phyloP scores from a whole-genome alignment of 371 early-diverging fungal species.

The Sanchytrium tribonematis region DNA sequence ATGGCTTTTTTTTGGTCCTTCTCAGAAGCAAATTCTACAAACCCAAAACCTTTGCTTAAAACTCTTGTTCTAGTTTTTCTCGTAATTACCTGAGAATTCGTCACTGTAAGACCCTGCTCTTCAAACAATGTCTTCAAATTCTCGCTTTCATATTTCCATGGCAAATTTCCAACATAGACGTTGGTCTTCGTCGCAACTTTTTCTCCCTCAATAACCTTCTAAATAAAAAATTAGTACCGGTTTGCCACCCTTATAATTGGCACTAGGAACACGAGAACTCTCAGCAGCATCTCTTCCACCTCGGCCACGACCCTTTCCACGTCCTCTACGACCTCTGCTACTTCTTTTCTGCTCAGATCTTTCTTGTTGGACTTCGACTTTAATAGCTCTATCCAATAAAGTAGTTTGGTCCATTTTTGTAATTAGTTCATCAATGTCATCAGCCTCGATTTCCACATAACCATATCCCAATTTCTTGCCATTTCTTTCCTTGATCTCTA shows the following conservation, averaged over 20 bases:
- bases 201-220: not conserved
- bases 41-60: not conserved
- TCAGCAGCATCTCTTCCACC: no score
- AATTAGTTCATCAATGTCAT: not conserved
- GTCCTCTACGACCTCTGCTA: not conserved
- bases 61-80: not conserved
- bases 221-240: not conserved
- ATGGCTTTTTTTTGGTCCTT: not conserved
- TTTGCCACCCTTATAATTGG: not conserved
- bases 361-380: not conserved
- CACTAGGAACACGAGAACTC: not conserved
- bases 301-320: not conserved
- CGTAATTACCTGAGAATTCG: not conserved
- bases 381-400: not conserved
- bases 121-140: not conserved
- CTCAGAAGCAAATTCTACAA: not conserved
- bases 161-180: not conserved
- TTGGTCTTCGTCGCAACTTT: not conserved
- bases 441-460: not conserved
- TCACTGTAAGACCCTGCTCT: not conserved
- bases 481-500: not conserved
- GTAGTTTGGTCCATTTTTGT: not conserved
- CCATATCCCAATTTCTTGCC: not conserved
- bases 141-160: not conserved
- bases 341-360: no score